phyloP scores from a whole-genome alignment of 2,329 filamentous ascomycete genomes.

The Microdochium paspali region DNA sequence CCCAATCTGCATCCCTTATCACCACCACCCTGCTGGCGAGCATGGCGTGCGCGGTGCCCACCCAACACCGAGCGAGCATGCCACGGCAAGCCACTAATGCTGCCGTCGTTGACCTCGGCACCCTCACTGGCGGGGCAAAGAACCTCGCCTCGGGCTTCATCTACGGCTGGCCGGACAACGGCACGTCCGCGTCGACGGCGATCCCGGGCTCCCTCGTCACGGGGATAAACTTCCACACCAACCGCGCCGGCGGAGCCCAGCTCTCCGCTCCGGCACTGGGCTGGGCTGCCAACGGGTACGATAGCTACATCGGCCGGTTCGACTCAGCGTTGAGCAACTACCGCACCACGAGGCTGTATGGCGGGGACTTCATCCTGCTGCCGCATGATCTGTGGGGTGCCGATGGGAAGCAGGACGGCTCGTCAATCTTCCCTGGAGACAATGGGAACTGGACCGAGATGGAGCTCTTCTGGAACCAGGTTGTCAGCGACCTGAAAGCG shows the following conservation, averaged over 20 bases:
- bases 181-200: not conserved
- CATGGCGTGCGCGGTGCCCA: too few relatives aligned
- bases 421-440: constrained; percentile 34
- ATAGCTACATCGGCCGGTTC: constrained; percentile 19
- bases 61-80: too few relatives aligned
- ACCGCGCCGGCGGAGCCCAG: not conserved
- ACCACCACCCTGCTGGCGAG: too few relatives aligned
- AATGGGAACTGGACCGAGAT: constrained; percentile 35
- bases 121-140: not conserved
- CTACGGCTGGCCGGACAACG: not conserved
- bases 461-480: constrained; percentile 29
- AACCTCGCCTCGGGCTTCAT: not conserved
- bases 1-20: too few relatives aligned
- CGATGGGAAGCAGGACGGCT: constrained; percentile 27
- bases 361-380: constrained; percentile 33
- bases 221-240: not conserved
- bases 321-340: constrained; percentile 34
- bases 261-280: not conserved
- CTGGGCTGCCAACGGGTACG: not conserved
- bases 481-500: constrained; percentile 24
- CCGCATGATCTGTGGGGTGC: constrained; percentile 37
- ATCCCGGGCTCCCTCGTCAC: not conserved
- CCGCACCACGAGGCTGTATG: constrained; percentile 27
- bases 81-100: too few relatives aligned
- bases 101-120: not conserved